Base-by-base conservation (phyloP, 768 basidiomycete genomes). In the Xerocomus brunneocitrinus region DNA sequence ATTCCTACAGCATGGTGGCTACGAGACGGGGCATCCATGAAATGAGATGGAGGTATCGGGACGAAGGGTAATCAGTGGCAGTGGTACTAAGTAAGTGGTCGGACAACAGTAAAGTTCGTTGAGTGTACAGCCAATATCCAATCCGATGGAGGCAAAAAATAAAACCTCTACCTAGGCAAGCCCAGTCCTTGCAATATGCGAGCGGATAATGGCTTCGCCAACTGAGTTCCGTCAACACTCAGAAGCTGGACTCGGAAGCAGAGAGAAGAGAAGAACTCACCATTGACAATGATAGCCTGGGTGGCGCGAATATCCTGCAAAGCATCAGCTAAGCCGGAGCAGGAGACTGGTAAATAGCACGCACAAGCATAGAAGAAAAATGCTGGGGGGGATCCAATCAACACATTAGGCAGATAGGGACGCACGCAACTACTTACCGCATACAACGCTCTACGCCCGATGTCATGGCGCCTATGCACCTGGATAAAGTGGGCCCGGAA, bases 401-500 rank as follows among this genome's bases (percentile, higher is more conserved):
- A 52, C 47, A 63, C 14, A 14, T n/a, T 41, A 8, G 36, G 13
- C 42, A 12, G 28, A 45, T 52, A 27, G 45, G 34, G 22, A 19
- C 22, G n/a, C n/a, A 35, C 34, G 47, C 41, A 22, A 51, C 47
- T 6, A 80, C 85, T 67, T 61, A 87, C 85, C 44, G 81, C 76
- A 64, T 82, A 89, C 16, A 90, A 72, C 45, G 77, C 77, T 41
- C 88, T 77, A 52, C 76, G 75, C 16, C 76, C 75, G 30, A 72
- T 69, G 62, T 88, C 86, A 55, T 84, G 83, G 58, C 80, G 78
- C 61, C 79, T 77, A 66, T 91, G 87, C 10, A 83, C 83, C 57
- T 88, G 86, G 27, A 83, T 71, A 63, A 92, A 92, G 66, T 91
- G 90, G n/a, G 85, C 79, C n/a, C 82, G 80, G 74, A 92, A 91